phyloP scores from a whole-genome alignment of 805 yeast species.

The Candida montana region DNA sequence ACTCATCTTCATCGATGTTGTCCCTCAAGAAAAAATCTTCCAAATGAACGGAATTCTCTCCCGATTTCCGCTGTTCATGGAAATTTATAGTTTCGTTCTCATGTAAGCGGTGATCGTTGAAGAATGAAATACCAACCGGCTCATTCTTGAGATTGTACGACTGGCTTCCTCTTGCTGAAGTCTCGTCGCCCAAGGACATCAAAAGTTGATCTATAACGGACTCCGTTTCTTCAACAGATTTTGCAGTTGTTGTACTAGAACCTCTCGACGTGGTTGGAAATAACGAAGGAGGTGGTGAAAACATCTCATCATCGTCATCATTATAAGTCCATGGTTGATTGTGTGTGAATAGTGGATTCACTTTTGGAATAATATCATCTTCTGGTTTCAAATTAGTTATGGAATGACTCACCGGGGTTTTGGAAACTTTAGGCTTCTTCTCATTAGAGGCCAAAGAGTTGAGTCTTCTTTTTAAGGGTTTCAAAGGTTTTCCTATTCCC shows the following conservation, averaged over 20 bases:
- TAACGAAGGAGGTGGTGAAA: background rate
- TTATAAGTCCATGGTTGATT: background rate
- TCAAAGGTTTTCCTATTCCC: background rate
- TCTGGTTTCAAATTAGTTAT: too few species aligned
- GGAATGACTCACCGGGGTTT: too few species aligned
- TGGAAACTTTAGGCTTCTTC: background rate
- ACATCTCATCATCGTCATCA: too few species aligned
- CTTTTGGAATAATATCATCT: background rate
- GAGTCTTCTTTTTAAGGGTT: background rate
- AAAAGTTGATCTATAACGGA: background rate
- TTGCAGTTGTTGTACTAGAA: background rate
- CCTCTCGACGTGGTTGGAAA: background rate
- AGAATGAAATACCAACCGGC: too few species aligned
- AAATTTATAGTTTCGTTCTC: background rate
- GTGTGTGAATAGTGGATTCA: background rate
- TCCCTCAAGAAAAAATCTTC: too few species aligned
- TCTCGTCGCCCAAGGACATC: background rate
- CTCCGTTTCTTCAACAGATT: background rate
- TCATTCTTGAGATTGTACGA: background rate
- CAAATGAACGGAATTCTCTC: too few species aligned
- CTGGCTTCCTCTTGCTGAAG: background rate
- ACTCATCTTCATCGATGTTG: conserved; percentile 9
- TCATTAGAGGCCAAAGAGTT: background rate
- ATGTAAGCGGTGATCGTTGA: too few species aligned
- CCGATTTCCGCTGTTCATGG: too few species aligned